A percentile compares a stretch with the other conserved stretches of the same genome.
Evolutionary conservation across 441 rosid species (phyloP).

Genomic region (Erysimum cheiri): DNA sequence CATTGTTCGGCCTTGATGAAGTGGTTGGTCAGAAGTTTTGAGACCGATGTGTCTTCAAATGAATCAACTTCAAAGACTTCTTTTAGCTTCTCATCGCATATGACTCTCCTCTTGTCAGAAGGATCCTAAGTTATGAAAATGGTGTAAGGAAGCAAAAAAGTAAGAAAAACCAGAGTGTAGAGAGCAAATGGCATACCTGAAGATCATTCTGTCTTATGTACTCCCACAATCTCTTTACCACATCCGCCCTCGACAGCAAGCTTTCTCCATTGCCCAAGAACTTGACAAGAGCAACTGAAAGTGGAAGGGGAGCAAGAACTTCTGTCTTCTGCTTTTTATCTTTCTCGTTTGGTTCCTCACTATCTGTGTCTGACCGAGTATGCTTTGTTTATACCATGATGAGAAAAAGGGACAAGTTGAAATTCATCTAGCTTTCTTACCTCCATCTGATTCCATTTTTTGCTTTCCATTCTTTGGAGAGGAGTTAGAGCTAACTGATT

Average conservation of each 20-base stretch:
- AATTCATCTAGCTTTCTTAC: constrained; percentile 56
- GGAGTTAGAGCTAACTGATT: constrained; percentile 42
- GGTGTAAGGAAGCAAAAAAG: constrained; percentile 19
- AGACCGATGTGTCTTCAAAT: constrained; percentile 51
- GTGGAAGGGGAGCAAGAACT: constrained; percentile 66
- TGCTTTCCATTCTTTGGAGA: constrained; percentile 47
- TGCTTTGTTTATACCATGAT: constrained; percentile 31
- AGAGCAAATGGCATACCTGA: constrained; percentile 54
- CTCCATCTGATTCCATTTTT: constrained; percentile 55
- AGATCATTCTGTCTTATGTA: constrained; percentile 75
- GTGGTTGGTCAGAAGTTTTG: constrained; percentile 56
- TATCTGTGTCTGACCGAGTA: constrained; percentile 43
- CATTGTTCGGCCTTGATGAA: constrained; percentile 59
- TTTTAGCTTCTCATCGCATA: constrained; percentile 59
- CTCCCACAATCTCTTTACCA: constrained; percentile 74
- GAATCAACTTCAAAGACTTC: constrained; percentile 65
- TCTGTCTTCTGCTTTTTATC: constrained; percentile 63
- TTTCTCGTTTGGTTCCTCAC: constrained; percentile 44
- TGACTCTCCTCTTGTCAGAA: constrained; percentile 52
- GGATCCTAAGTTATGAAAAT: constrained; percentile 64
- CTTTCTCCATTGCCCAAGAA: constrained; percentile 74
- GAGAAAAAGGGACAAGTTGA: constrained; percentile 14
- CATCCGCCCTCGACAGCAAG: constrained; percentile 61
- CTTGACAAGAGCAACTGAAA: constrained; percentile 66
- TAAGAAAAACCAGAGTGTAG: neutral